Conservation (phyloP, 1,284 basidiomycete species). For the Coniferiporia weirii region DNA sequence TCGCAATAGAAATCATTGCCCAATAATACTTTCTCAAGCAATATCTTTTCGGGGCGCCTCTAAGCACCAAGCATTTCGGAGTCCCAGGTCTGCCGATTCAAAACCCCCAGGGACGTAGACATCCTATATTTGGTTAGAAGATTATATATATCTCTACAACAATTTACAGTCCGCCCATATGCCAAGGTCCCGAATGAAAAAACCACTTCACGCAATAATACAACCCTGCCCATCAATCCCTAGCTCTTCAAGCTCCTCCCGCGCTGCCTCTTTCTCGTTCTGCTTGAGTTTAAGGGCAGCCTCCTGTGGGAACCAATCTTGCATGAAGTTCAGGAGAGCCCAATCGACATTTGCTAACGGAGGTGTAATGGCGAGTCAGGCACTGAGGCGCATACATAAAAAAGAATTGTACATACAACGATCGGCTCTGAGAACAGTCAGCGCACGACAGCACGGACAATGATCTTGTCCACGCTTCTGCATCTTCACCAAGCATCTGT, state of each 20-base stretch:
- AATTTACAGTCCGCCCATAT: too few species aligned
- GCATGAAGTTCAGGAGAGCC: constrained; percentile 81
- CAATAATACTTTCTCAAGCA: too few species aligned
- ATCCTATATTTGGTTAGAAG: too few species aligned
- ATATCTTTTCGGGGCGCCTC: too few species aligned
- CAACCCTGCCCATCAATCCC: constrained; percentile 41
- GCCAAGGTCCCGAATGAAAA: background rate
- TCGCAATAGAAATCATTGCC: too few species aligned
- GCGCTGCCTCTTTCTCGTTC: constrained; percentile 73
- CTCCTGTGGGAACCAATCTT: constrained; percentile 90
- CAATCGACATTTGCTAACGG: constrained; percentile 72
- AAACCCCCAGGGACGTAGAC: too few species aligned
- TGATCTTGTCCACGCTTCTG: constrained; percentile 76
- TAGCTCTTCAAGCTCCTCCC: constrained; percentile 67
- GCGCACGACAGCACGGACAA: constrained; percentile 85
- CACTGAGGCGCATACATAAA: background rate
- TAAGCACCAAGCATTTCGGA: too few species aligned
- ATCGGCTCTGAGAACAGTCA: constrained; percentile 72
- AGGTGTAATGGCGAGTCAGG: constrained; percentile 1
- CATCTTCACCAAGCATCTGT: constrained; percentile 87
- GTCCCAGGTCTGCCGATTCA: too few species aligned
- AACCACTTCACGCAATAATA: constrained; percentile 19
- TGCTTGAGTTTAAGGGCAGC: constrained; percentile 70
- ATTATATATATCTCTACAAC: too few species aligned
- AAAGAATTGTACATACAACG: constrained; percentile 46